phyloP scores from a whole-genome alignment of 225 moss, liverwort and hornwort species.

The Pseudoscleropodium purum region DNA sequence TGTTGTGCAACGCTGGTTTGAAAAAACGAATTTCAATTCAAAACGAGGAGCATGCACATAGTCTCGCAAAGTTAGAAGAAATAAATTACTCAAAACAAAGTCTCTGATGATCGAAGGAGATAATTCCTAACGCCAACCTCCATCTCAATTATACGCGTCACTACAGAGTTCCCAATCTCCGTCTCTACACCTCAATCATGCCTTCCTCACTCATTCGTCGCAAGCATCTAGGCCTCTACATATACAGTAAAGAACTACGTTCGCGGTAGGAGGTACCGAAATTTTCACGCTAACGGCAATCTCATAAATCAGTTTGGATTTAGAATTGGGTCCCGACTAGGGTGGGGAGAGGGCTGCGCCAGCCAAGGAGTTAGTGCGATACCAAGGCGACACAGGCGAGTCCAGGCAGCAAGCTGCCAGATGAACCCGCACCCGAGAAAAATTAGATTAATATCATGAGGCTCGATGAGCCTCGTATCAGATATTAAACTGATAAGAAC shows the following conservation, averaged over 20 bases:
- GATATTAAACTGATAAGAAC: conserved; percentile 73
- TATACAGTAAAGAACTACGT: no score
- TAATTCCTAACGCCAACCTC: background rate
- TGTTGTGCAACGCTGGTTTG: background rate
- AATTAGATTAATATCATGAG: conserved; percentile 63
- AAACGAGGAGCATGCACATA: background rate
- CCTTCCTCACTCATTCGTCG: background rate
- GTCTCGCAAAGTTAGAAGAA: background rate
- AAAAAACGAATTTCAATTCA: background rate
- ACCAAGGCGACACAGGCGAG: background rate
- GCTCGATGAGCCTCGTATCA: conserved; percentile 48
- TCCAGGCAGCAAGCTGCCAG: background rate
- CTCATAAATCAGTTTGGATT: background rate
- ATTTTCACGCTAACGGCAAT: rapidly evolving
- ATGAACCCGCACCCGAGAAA: background rate
- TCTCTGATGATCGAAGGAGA: background rate
- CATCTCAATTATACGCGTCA: background rate
- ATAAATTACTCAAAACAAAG: no score
- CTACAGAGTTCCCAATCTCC: background rate
- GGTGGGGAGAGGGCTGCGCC: background rate
- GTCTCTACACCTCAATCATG: background rate
- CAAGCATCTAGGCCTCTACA: no score
- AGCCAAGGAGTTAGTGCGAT: background rate
- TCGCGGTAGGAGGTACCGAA: no score
- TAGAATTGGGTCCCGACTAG: background rate